Evolutionary conservation across 208 protist genomes (phyloP).

Genomic region (Wallacemonas sp.): DNA sequence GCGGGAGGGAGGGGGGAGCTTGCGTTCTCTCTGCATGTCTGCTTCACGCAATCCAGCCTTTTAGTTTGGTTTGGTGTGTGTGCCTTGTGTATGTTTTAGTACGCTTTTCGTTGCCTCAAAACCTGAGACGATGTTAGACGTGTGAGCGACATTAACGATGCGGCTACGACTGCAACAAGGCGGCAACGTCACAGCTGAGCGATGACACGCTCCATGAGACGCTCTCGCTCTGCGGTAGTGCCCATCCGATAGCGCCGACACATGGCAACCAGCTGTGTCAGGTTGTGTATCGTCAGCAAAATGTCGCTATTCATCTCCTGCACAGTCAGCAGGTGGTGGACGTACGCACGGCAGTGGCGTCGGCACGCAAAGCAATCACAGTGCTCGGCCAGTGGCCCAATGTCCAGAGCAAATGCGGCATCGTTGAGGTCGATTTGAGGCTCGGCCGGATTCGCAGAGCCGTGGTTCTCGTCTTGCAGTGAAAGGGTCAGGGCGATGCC

Average conservation of each 20-base stretch:
- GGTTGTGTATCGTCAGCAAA: slow-evolving; percentile 83
- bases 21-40: too few species aligned
- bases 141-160: not conserved
- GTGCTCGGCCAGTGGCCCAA: slow-evolving; percentile 40
- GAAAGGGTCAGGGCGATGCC: slow-evolving; percentile 49
- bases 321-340: slow-evolving; percentile 87
- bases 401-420: slow-evolving; percentile 57
- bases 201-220: not conserved
- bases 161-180: not conserved
- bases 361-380: slow-evolving; percentile 83
- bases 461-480: slow-evolving; percentile 1
- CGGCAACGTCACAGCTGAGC: not conserved
- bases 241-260: slow-evolving; percentile 21
- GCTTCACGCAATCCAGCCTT: too few species aligned
- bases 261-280: slow-evolving; percentile 41
- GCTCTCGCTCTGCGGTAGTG: not conserved
- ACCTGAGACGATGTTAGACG: too few species aligned
- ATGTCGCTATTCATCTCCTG: slow-evolving; percentile 91
- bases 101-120: too few species aligned
- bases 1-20: too few species aligned
- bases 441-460: slow-evolving; percentile 4
- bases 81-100: too few species aligned
- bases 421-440: slow-evolving; percentile 80
- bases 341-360: slow-evolving; percentile 76
- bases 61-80: too few species aligned